A percentile compares a stretch with the other conserved stretches of the same genome.
Evolutionary conservation across 2,329 filamentous ascomycete species (phyloP).

Genomic region (Leptographium procerum): DNA sequence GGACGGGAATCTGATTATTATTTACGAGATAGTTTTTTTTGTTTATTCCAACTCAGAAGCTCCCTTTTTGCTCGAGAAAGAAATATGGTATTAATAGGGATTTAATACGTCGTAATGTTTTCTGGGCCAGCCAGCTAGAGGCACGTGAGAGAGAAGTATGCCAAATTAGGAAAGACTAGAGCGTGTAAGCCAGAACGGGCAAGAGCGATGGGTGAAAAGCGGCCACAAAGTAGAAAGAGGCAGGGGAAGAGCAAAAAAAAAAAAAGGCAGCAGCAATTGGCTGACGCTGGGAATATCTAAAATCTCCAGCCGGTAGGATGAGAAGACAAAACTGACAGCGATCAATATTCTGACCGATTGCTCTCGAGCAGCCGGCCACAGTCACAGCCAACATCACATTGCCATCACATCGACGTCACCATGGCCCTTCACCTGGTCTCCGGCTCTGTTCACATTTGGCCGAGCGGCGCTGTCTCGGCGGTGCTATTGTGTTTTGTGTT

Average conservation of each 20-base stretch:
- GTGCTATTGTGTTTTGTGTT: background rate
- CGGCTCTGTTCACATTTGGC: background rate
- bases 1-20: background rate
- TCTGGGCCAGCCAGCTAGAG: too few species aligned
- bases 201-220: too few species aligned
- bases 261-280: too few species aligned
- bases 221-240: background rate
- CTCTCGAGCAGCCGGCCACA: too few species aligned
- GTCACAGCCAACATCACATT: background rate
- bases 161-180: background rate
- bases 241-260: background rate
- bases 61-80: too few species aligned
- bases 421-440: too few species aligned
- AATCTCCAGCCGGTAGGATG: too few species aligned
- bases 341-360: too few species aligned
- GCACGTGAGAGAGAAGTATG: background rate
- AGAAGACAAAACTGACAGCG: too few species aligned
- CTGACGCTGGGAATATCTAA: too few species aligned
- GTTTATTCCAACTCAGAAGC: background rate
- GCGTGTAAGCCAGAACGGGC: background rate
- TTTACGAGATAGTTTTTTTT: background rate
- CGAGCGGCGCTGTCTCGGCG: background rate
- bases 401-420: background rate
- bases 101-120: too few species aligned
- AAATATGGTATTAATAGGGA: too few species aligned